Evolutionary conservation across 345 rosid genomes (phyloP).

Genomic region (Sonneratia caseolaris): DNA sequence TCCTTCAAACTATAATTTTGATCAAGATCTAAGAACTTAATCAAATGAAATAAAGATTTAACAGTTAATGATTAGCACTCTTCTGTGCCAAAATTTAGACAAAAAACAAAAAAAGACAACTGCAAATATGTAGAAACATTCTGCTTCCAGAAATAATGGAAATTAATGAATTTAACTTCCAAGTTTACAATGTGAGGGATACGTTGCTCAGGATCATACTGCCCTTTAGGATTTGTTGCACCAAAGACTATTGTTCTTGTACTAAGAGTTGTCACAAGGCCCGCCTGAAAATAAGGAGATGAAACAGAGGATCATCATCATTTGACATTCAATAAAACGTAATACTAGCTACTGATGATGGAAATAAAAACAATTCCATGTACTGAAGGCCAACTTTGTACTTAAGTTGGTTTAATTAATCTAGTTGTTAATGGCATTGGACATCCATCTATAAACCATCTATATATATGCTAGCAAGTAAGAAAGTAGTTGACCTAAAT

Average conservation of each 20-base stretch:
- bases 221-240: constrained; percentile 97
- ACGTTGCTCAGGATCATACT: constrained; percentile 93
- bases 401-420: background rate
- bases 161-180: background rate
- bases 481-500: background rate
- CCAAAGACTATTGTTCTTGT: constrained; percentile 87
- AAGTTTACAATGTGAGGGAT: constrained; percentile 22
- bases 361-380: background rate
- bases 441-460: background rate
- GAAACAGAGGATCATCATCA: background rate
- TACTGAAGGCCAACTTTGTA: background rate
- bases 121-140: background rate
- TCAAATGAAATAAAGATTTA: background rate
- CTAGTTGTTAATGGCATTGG: background rate
- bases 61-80: background rate
- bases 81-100: background rate
- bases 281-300: constrained; percentile 50
- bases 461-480: background rate
- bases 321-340: background rate
- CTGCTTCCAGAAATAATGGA: constrained; percentile 4
- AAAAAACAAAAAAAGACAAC: background rate
- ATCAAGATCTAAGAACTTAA: background rate
- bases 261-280: constrained; percentile 87
- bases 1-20: background rate
- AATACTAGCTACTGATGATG: background rate